Conservation (phyloP, 106 monocot species). For the Dendrobium officinale region DNA sequence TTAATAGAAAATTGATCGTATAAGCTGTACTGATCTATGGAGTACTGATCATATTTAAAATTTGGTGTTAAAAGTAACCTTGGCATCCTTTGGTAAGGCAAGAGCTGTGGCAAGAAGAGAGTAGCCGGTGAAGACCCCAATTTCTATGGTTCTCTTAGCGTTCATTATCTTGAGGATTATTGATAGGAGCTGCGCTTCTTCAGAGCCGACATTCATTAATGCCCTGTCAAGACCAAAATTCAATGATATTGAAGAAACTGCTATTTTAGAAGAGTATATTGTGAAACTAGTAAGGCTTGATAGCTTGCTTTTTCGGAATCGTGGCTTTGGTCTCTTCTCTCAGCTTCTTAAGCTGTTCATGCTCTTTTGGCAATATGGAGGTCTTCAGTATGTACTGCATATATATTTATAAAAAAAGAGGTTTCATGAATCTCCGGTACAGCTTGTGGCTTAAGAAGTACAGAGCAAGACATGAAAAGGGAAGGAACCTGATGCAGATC, state of each 20-base stretch:
- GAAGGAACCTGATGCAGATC: slow-evolving; percentile 13
- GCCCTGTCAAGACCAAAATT: slow-evolving; percentile 5
- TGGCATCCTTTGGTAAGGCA: slow-evolving; percentile 39
- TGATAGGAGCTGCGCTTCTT: slow-evolving; percentile 33
- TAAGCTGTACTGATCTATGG: not conserved
- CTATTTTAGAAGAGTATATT: no score
- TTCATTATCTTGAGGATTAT: slow-evolving; percentile 30
- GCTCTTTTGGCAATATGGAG: slow-evolving; percentile 19
- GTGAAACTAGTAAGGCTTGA: not conserved
- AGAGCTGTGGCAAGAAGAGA: slow-evolving; percentile 40
- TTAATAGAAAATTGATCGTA: no score
- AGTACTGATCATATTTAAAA: not conserved
- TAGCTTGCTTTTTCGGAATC: slow-evolving; percentile 9
- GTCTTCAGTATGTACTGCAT: slow-evolving; percentile 21
- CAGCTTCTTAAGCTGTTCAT: slow-evolving; percentile 16
- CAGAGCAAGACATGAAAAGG: not conserved
- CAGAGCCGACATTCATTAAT: slow-evolving; percentile 28
- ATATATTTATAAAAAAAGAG: no score
- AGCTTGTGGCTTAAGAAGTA: no score
- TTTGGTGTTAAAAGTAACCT: slow-evolving; percentile 7
- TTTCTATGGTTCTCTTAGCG: slow-evolving; percentile 38
- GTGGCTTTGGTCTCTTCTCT: slow-evolving; percentile 15
- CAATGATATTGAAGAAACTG: not conserved
- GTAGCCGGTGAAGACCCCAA: slow-evolving; percentile 50
- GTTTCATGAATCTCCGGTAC: no score